These are phyloP conservation scores for Podila epigama DNA, from an alignment of 192 early-diverging fungal species.

Conservation along the genomic window DNA sequence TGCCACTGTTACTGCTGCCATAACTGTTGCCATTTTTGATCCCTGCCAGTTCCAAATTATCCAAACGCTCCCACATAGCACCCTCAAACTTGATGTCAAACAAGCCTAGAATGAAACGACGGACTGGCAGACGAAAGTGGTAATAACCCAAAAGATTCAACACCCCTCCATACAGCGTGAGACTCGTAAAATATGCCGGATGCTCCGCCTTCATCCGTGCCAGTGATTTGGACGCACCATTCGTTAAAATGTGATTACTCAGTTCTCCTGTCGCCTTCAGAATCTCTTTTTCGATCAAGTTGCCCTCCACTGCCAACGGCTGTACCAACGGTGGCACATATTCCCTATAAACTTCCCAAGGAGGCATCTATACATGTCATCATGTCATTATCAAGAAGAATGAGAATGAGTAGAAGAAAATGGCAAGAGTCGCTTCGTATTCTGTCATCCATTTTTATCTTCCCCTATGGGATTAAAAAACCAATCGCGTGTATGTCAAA, in stretches of 20 bases:
- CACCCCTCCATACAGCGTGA: constrained; percentile 66
- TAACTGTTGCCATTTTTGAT: not conserved
- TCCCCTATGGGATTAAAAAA: not conserved
- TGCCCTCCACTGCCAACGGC: constrained; percentile 30
- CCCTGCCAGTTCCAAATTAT: constrained; percentile 27
- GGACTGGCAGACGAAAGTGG: constrained; percentile 74
- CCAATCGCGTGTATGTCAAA: not conserved
- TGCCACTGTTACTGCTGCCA: not conserved
- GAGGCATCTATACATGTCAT: constrained; percentile 54
- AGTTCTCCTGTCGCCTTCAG: constrained; percentile 77
- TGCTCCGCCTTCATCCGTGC: constrained; percentile 68
- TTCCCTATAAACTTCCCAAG: constrained; percentile 53
- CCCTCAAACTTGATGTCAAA: constrained; percentile 74
- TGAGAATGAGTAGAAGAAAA: constrained; percentile 2
- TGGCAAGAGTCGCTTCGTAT: not conserved
- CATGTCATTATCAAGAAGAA: no score
- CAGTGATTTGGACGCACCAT: constrained; percentile 75
- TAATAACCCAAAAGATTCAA: constrained; percentile 69
- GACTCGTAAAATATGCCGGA: constrained; percentile 62
- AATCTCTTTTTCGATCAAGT: constrained; percentile 64
- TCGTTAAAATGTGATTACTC: constrained; percentile 83
- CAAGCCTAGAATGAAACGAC: constrained; percentile 76
- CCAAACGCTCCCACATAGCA: constrained; percentile 51
- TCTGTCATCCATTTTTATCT: not conserved
- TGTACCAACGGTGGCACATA: constrained; percentile 48